Conservation (phyloP, 2,329 filamentous ascomycete genomes). For the Grosmannia clavigera region DNA sequence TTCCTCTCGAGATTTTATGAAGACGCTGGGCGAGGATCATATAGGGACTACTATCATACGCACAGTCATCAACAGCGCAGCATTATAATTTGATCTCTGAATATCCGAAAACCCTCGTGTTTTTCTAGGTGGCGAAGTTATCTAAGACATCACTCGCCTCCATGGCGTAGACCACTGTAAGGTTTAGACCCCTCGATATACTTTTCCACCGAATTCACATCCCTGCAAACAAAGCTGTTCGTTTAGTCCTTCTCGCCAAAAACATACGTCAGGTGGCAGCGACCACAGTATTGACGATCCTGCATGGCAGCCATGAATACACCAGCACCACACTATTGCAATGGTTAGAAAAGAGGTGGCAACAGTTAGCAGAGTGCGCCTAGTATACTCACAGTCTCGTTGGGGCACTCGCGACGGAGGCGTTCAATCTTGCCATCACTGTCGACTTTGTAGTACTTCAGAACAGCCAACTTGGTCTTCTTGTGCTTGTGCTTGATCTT, state of each 20-base stretch:
- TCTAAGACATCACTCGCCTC: too few relatives aligned
- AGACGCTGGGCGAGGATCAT: too few relatives aligned
- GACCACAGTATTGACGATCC: slow-evolving; percentile 94
- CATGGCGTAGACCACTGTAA: background rate
- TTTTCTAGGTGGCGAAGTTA: too few relatives aligned
- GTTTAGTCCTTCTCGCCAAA: slow-evolving; percentile 51
- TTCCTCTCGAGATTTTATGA: too few relatives aligned
- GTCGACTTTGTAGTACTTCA: slow-evolving; percentile 99
- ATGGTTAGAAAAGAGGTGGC: background rate
- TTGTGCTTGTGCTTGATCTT: slow-evolving; percentile 99
- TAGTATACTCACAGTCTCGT: slow-evolving; percentile 58
- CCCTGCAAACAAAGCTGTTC: slow-evolving; percentile 15
- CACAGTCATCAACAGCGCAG: too few relatives aligned
- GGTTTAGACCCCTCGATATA: background rate
- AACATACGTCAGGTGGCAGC: slow-evolving; percentile 62
- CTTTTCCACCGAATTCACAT: background rate
- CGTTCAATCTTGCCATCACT: slow-evolving; percentile 99
- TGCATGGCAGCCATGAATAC: slow-evolving; percentile 99
- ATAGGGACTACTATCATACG: background rate
- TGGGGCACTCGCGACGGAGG: slow-evolving; percentile 92
- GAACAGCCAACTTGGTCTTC: slow-evolving; percentile 99
- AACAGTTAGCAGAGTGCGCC: too few relatives aligned
- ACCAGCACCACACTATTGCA: slow-evolving; percentile 82
- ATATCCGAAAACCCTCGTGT: background rate
- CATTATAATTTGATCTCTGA: too few relatives aligned